These are phyloP conservation scores for Podosphaera fusca DNA, from an alignment of 2,329 filamentous ascomycete genomes.

Conservation along the genomic window DNA sequence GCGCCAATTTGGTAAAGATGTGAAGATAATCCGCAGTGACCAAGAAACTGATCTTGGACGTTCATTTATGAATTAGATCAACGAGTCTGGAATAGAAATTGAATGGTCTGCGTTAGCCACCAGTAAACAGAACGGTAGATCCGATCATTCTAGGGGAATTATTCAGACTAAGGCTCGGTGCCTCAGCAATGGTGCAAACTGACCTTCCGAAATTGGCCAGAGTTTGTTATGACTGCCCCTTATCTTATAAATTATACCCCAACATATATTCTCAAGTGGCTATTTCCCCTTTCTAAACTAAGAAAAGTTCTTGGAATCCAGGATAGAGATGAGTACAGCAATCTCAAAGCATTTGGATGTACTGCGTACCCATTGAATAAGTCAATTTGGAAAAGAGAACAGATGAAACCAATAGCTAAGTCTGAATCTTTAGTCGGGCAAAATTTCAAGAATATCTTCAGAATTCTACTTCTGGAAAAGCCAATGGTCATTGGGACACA, in stretches of 20 bases:
- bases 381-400: not conserved
- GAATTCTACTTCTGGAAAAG: not conserved
- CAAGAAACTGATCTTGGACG: too few species aligned
- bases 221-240: too few species aligned
- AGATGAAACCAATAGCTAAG: not conserved
- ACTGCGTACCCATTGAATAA: not conserved
- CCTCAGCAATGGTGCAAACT: too few species aligned
- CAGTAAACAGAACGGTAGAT: not conserved
- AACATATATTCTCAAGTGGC: too few species aligned
- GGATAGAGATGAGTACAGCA: not conserved
- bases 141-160: not conserved
- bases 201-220: too few species aligned
- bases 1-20: not conserved
- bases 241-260: too few species aligned
- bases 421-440: not conserved
- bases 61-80: too few species aligned
- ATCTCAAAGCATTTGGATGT: not conserved
- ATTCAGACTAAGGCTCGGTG: not conserved
- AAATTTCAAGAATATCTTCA: not conserved
- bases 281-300: too few species aligned
- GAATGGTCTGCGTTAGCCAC: not conserved
- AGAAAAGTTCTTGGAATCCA: not conserved
- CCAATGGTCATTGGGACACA: not conserved
- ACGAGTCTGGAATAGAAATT: too few species aligned
- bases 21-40: not conserved